Evolutionary conservation across 2,329 filamentous ascomycete genomes (phyloP), one percentile per base, ranked within the genome.

Genomic region (Stagonosporopsis vannaccii): DNA sequence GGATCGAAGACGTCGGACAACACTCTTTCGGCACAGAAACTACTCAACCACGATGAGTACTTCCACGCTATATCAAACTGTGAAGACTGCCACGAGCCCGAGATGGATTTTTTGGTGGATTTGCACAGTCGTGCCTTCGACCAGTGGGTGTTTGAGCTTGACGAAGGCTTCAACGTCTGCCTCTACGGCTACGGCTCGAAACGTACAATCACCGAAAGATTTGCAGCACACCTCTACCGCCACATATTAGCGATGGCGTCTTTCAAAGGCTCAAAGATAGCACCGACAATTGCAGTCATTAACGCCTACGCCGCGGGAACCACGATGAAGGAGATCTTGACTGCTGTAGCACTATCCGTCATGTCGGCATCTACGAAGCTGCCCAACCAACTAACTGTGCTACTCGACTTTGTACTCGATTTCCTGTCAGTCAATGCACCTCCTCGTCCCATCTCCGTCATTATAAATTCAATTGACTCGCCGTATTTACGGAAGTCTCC

Each of bases 141-240:
- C 1, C 95, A 98, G 73, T 99, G 95, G 95, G 79, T 84, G 0
- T 97, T 98, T 73, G 95, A 99, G 79, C 83, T 97, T 8, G 83
- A 87, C 2, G 87, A 97, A 72, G 88, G 87, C 25, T 98, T 96
- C 79, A 92, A 90, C 67, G 80, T 97, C 44, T 96, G 95, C 70
- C 79, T 97, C 0, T 97, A 96, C 73, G 95, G 95, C 26, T 96
- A 92, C 73, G 95, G 95, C 0, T 96, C 92, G 2, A 99, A 99
- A 76, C 84, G 90, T 30, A 78, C 81, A 3, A 84, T 98, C 1
- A 81, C 94, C 9, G 86, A 88, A 57, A 82, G 85, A 39, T 96
- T 97, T 72, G 92, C 91, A 0, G 84, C 86, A 52, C 85, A 91
- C 74, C 70, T 90, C 13, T 85, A 91, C 68, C 76, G 82, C 47